These are phyloP conservation scores for Xerocomellus chrysenteron DNA, from an alignment of 768 basidiomycete species.

Conservation along the genomic window DNA sequence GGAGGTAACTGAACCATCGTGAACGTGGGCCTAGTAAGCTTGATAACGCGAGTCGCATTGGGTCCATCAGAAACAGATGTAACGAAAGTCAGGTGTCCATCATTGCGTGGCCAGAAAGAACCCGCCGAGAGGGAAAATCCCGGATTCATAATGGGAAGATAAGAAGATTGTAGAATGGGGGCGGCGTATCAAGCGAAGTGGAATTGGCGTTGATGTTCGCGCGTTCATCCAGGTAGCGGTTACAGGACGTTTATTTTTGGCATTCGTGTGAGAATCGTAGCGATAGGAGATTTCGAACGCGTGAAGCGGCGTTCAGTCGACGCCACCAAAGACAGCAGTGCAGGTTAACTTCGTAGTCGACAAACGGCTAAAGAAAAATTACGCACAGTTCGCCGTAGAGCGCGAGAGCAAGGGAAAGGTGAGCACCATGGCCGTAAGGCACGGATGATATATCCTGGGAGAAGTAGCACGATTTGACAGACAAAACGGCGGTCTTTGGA, in stretches of 20 bases:
- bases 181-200: slow-evolving; percentile 19
- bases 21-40: slow-evolving; percentile 53
- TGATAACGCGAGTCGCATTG: slow-evolving; percentile 13
- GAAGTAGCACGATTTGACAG: slow-evolving; percentile 54
- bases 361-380: not conserved
- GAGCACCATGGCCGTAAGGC: slow-evolving; percentile 58
- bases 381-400: slow-evolving; percentile 66
- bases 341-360: slow-evolving; percentile 6
- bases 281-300: slow-evolving; percentile 4
- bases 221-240: slow-evolving; percentile 17
- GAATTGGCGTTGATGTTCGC: slow-evolving; percentile 21
- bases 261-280: slow-evolving; percentile 12
- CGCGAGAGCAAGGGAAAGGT: slow-evolving; percentile 60
- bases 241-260: slow-evolving; percentile 18
- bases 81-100: slow-evolving; percentile 4
- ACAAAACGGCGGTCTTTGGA: slow-evolving; percentile 61
- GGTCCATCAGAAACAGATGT: slow-evolving; percentile 1
- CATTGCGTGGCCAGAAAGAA: slow-evolving; percentile 8
- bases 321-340: slow-evolving; percentile 5
- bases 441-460: slow-evolving; percentile 41
- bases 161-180: slow-evolving; percentile 7
- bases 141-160: slow-evolving; percentile 22
- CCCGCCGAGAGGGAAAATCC: slow-evolving; percentile 23
- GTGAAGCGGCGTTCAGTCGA: slow-evolving; percentile 15
- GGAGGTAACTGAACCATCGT: slow-evolving; percentile 64